phyloP scores from a whole-genome alignment of 2,329 filamentous ascomycete genomes.

The Aspergillus sp. region DNA sequence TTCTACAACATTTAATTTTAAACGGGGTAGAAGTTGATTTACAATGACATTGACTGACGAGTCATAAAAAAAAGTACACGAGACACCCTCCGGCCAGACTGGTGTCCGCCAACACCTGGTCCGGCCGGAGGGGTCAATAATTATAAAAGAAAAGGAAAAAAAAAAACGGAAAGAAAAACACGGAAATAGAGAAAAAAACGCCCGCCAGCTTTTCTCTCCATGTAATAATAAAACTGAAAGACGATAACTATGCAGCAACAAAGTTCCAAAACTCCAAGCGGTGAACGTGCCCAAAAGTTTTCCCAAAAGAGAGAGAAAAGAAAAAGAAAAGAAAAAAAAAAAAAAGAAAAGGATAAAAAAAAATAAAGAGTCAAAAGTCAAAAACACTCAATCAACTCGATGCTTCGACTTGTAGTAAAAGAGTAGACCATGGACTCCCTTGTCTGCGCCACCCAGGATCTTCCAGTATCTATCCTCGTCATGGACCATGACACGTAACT shows the following conservation, averaged over 20 bases:
- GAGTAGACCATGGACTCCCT: conserved; percentile 35
- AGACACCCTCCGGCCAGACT: background rate
- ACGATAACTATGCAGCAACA: too few relatives aligned
- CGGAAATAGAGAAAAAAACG: background rate
- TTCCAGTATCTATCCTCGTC: conserved; percentile 30
- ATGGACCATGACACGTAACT: conserved; percentile 27
- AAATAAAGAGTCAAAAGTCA: background rate
- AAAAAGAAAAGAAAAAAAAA: background rate
- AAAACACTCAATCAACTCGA: background rate
- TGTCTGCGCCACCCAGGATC: conserved; percentile 30
- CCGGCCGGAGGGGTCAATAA: background rate
- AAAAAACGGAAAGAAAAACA: too few relatives aligned
- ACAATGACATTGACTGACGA: background rate
- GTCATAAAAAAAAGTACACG: background rate
- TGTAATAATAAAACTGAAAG: too few relatives aligned
- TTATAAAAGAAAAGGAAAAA: too few relatives aligned
- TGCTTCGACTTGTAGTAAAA: conserved; percentile 35
- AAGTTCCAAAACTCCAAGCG: too few relatives aligned
- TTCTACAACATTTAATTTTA: background rate
- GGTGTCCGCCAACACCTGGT: background rate
- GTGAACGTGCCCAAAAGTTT: too few relatives aligned
- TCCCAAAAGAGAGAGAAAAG: too few relatives aligned
- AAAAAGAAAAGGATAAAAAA: background rate
- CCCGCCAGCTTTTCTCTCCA: background rate
- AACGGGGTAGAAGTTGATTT: background rate